A percentile compares a stretch with the other conserved stretches of the same genome.
These are phyloP conservation scores for Rhizopus arrhizus DNA, from an alignment of 371 early-diverging fungal species.

Conservation along the genomic window DNA sequence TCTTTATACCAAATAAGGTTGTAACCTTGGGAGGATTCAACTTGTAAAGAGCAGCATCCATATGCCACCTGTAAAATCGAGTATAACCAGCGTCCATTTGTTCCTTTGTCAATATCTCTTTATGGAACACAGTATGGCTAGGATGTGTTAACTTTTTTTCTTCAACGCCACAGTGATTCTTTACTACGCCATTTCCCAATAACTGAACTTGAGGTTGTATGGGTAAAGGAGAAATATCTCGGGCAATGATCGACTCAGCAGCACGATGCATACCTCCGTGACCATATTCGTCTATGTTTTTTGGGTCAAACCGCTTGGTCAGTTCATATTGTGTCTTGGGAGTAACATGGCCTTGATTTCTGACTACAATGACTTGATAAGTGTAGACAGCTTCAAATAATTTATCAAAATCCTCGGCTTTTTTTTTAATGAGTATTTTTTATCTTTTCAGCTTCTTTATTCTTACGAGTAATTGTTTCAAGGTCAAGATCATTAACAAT, in stretches of 20 bases:
- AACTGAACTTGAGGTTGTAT: constrained; percentile 49
- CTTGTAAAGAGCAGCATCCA: constrained; percentile 56
- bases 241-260: constrained; percentile 44
- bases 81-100: constrained; percentile 48
- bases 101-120: constrained; percentile 38
- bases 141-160: constrained; percentile 49
- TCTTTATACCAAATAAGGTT: constrained; percentile 48
- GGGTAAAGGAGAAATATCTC: constrained; percentile 51
- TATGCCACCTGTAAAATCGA: constrained; percentile 56
- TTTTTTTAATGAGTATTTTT: neutral
- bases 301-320: constrained; percentile 50
- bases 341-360: constrained; percentile 42
- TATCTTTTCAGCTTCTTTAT: neutral
- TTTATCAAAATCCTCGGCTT: constrained; percentile 48
- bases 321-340: constrained; percentile 48
- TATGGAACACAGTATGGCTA: constrained; percentile 45
- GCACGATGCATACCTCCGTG: constrained; percentile 49
- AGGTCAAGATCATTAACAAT: constrained; percentile 45
- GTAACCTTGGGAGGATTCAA: constrained; percentile 53
- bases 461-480: constrained; percentile 44
- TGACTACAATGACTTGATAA: constrained; percentile 48
- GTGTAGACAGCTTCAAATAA: constrained; percentile 50
- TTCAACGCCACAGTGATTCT: constrained; percentile 47
- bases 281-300: constrained; percentile 49
- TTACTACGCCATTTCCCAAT: constrained; percentile 46